Conservation (phyloP, 2,329 filamentous ascomycete species). For the Aureobasidium melanogenum region DNA sequence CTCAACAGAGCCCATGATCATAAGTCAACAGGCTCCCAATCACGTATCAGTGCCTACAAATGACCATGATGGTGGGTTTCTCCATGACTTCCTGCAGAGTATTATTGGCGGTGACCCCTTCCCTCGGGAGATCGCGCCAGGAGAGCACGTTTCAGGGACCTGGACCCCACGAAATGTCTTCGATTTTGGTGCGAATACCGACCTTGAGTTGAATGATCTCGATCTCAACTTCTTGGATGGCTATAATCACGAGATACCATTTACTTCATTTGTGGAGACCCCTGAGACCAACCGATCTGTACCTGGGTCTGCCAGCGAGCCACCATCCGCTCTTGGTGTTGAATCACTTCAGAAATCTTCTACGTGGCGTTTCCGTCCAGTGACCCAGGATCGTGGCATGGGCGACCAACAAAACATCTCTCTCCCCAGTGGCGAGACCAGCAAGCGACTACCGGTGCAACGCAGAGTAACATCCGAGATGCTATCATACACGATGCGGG, state of each 20-base stretch:
- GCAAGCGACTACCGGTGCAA: slow-evolving; percentile 26
- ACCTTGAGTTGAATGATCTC: slow-evolving; percentile 36
- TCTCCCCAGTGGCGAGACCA: slow-evolving; percentile 28
- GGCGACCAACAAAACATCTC: slow-evolving; percentile 31
- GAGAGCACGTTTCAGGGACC: slow-evolving; percentile 21
- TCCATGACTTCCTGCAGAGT: slow-evolving; percentile 14
- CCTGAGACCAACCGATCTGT: slow-evolving; percentile 17
- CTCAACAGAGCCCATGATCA: neutral
- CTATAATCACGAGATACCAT: slow-evolving; percentile 37
- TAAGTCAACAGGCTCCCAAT: neutral
- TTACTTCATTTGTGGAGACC: slow-evolving; percentile 29
- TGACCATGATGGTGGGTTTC: neutral
- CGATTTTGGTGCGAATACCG: slow-evolving; percentile 37
- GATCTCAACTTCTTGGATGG: slow-evolving; percentile 37
- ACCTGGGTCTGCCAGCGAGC: slow-evolving; percentile 18
- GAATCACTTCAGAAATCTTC: slow-evolving; percentile 33
- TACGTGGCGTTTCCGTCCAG: slow-evolving; percentile 37
- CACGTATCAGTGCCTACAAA: slow-evolving; percentile 1
- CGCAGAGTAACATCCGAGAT: slow-evolving; percentile 34
- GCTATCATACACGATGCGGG: slow-evolving; percentile 36
- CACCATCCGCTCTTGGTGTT: slow-evolving; percentile 22
- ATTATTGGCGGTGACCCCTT: slow-evolving; percentile 10
- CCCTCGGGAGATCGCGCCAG: neutral
- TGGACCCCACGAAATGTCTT: slow-evolving; percentile 37
- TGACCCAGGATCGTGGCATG: slow-evolving; percentile 26